Percentiles rank a stretch among this genome's conserved stretches.
Evolutionary conservation across 441 rosid species (phyloP).

Genomic region (Erodium trifolium): DNA sequence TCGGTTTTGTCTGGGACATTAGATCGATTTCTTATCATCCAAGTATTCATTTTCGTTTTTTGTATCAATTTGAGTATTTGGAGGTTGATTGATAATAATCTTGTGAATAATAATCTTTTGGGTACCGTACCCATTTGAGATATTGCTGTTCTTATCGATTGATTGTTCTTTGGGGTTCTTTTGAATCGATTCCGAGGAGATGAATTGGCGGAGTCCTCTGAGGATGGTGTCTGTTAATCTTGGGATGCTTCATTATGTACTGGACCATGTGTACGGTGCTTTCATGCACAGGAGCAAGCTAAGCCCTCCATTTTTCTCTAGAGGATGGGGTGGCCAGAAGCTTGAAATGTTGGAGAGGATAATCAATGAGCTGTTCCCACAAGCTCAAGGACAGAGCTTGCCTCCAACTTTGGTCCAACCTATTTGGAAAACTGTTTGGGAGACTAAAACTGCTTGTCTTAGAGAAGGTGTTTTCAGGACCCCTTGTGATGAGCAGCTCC

Average conservation of each 20-base stretch:
- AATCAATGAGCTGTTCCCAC: slow-evolving; percentile 66
- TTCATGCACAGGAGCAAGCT: slow-evolving; percentile 77
- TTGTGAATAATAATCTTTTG: background rate
- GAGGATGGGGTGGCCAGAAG: slow-evolving; percentile 92
- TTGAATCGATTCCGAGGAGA: background rate
- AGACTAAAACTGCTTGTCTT: slow-evolving; percentile 53
- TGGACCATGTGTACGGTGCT: slow-evolving; percentile 88
- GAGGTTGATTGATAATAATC: background rate
- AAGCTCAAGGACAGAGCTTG: slow-evolving; percentile 55
- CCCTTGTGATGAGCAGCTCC: slow-evolving; percentile 70
- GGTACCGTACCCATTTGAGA: background rate
- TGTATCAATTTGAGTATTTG: background rate
- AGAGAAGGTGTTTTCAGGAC: slow-evolving; percentile 83
- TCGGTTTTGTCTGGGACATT: background rate
- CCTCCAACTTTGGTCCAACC: slow-evolving; percentile 65
- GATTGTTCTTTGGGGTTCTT: background rate
- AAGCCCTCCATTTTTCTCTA: slow-evolving; percentile 74
- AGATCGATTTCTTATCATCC: background rate
- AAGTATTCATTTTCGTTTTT: background rate
- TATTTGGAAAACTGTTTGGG: slow-evolving; percentile 87
- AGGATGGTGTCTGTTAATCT: slow-evolving; percentile 68
- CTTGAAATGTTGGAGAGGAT: slow-evolving; percentile 75
- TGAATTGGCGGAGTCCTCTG: slow-evolving; percentile 16
- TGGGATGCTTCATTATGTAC: slow-evolving; percentile 79
- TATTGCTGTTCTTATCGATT: background rate